Conservation (phyloP, 495 filamentous ascomycete genomes). For the Penicillium crystallinum region DNA sequence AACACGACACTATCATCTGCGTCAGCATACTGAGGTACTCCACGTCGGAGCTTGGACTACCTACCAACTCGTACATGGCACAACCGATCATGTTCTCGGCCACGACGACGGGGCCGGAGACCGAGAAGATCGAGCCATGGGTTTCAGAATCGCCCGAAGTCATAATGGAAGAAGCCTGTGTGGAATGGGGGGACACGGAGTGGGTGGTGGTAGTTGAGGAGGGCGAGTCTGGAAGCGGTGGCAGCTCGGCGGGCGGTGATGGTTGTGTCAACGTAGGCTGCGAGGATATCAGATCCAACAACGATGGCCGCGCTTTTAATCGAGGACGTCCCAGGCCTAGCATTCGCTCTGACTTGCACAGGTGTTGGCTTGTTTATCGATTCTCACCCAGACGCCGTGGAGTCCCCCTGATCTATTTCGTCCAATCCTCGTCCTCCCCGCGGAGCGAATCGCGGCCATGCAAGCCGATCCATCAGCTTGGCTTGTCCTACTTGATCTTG, state of each 20-base stretch:
- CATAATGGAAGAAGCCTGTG: constrained; percentile 49
- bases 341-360: constrained; percentile 33
- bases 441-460: constrained; percentile 1
- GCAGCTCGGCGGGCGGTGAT: constrained; percentile 39
- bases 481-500: neutral
- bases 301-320: constrained; percentile 64
- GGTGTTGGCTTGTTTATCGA: neutral
- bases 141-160: constrained; percentile 51
- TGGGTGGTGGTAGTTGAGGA: constrained; percentile 36
- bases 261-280: constrained; percentile 25
- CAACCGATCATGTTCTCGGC: constrained; percentile 98
- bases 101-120: constrained; percentile 81
- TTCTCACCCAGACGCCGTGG: constrained; percentile 2
- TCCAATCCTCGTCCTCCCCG: constrained; percentile 8
- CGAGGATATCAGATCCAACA: constrained; percentile 63
- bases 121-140: constrained; percentile 52
- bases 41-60: constrained; percentile 18
- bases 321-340: constrained; percentile 56
- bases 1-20: constrained; percentile 62
- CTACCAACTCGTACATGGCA: constrained; percentile 98
- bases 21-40: constrained; percentile 5
- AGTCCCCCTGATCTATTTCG: constrained; percentile 4
- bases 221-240: constrained; percentile 52
- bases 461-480: constrained; percentile 2
- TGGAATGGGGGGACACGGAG: constrained; percentile 33